Evolutionary conservation across 1,139 yeast species (phyloP), one percentile per base, ranked within the genome.

Genomic region (Taphrina populina): DNA sequence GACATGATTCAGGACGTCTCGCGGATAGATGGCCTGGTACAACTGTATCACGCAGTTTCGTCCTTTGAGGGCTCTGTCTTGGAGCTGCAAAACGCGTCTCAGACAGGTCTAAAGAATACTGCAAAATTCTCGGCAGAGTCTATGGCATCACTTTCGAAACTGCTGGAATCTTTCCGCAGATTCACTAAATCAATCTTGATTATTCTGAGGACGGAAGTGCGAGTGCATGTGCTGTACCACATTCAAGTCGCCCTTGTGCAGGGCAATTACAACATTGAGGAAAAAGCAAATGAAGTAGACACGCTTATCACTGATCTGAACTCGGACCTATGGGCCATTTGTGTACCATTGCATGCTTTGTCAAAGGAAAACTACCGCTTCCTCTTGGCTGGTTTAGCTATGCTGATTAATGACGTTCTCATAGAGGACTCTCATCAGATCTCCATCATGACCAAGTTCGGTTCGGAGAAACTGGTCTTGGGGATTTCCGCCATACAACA

Each of bases 401-500:
- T 19, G 11, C 26, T 57, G 47, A 45, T 57, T 10, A 59, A 53
- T 26, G 53, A 57, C 19, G 43, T 57, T n/a, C 45, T 57, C 21
- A 43, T 45, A 23, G 49, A 37, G 19, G 53, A 41, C n/a, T 24
- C 47, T 8, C 44, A 39, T 29, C 23, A 17, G 11, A 40, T 37
- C 7, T 20, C 59, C 19, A 24, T 30, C 17, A 44, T 53, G 49
- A 33, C 46, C 19, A 35, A 17, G 27, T 26, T 27, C 4, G 57
- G 57, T 27, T 51, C 56, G 23, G 36, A 49, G 35, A 56, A 56
- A 15, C 23, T 56, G 43, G 30, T 33, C n/a, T 27, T 49, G n/a
- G 46, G 45, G n/a, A 49, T 56, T 19, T 34, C 39, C 21, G 56
- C 56, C 15, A n/a, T 56, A 17, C 56, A 56, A 21, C 58, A 56